A percentile compares a stretch with the other conserved stretches of the same genome.
Evolutionary conservation across 2,329 filamentous ascomycete species (phyloP).

Genomic region (Cercospora sp.): DNA sequence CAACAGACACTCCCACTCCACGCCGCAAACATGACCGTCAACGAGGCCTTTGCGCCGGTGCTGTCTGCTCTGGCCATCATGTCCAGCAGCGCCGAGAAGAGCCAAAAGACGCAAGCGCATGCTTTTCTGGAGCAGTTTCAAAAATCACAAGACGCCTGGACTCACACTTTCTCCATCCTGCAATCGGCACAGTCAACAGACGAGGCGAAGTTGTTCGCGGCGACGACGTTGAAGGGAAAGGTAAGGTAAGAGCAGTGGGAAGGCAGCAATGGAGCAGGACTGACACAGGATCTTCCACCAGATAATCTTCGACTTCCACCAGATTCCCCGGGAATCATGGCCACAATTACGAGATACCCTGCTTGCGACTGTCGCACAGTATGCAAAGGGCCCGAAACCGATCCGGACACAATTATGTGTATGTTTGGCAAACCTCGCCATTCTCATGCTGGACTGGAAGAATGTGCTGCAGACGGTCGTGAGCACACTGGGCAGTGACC

Average conservation of each 20-base stretch:
- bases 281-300: conserved; percentile 44
- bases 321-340: conserved; percentile 75
- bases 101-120: conserved; percentile 85
- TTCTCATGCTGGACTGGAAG: conserved; percentile 95
- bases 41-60: conserved; percentile 74
- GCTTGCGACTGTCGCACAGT: conserved; percentile 76
- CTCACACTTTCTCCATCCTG: conserved; percentile 79
- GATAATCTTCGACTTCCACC: conserved; percentile 95
- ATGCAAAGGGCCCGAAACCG: conserved; percentile 75
- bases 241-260: conserved; percentile 52
- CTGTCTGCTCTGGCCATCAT: conserved; percentile 88
- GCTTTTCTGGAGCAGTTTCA: conserved; percentile 92
- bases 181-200: conserved; percentile 73
- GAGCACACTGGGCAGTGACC: conserved; percentile 71
- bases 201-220: conserved; percentile 91
- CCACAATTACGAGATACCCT: conserved; percentile 80
- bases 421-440: conserved; percentile 88
- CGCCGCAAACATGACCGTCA: conserved; percentile 32
- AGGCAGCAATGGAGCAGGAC: neutral
- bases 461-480: conserved; percentile 85
- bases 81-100: conserved; percentile 72
- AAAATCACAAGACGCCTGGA: conserved; percentile 96
- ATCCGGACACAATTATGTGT: conserved; percentile 87
- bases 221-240: conserved; percentile 97
- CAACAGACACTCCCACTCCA: neutral